Base-by-base conservation (phyloP, 495 filamentous ascomycete genomes). In the Parachaetomium inaequale region DNA sequence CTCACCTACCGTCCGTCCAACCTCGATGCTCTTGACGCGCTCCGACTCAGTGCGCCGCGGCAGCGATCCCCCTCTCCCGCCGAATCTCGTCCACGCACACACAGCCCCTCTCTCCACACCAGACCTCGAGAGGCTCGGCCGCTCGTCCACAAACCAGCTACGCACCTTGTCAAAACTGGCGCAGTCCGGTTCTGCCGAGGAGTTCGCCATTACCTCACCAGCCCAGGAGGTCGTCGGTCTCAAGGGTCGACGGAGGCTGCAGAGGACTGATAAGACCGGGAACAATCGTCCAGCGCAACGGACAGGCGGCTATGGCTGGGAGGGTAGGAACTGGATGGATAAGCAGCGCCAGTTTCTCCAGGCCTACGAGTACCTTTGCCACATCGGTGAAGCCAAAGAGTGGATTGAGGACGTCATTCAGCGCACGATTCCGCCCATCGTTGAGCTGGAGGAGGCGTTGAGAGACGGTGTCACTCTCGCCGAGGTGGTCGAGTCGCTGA, bases 351-450 rank as follows among this genome's bases (percentile, higher is more conserved):
- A 98, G 70, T 98, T 96, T 70, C 78, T 98, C 36, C 92, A 96
- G 74, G 95, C 95, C 11, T 99, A 99, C 70, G 95, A 99, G 73
- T 99, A 99, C 70, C 85, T 99, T 43, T 99, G 95, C 69, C 95
- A 99, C 70, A 98, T 99, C 69, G 95, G 95, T 66, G 95, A 99
- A 81, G 95, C 95, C 50, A 98, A 98, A 72, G 92, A 98, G 73
- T 99, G 95, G 95, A 95, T 99, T 47, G 94, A 98, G 74, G 92
- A 93, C 67, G 85, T 97, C 29, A 93, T 97, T 50, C 84, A 95
- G 58, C 84, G 91, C 63, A 83, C 88, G 28, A 92, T 98, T 43
- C 94, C 95, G 19, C 89, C 94, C 15, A 96, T 98, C 72, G 89
- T 99, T n/a, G 87, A 96, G 69, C 74, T 99, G 2, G 95, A 99